A percentile compares a stretch with the other conserved stretches of the same genome.
These are phyloP conservation scores for Lactarius akahatsu DNA, from an alignment of 768 basidiomycete species.

Conservation along the genomic window DNA sequence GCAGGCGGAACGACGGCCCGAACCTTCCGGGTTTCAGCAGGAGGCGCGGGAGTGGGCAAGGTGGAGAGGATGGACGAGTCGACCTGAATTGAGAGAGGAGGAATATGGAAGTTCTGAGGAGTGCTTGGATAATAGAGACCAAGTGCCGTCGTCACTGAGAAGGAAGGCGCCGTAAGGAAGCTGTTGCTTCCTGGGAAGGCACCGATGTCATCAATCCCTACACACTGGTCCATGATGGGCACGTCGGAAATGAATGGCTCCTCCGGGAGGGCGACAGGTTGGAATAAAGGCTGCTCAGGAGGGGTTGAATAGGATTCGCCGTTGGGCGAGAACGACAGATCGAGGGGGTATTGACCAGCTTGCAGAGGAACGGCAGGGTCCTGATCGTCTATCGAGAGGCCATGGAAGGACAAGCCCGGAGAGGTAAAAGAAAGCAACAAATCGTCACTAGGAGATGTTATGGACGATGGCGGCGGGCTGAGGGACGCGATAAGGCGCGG, in stretches of 20 bases:
- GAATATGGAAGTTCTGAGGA: not conserved
- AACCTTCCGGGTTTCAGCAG: conserved; percentile 3
- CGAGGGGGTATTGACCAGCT: not conserved
- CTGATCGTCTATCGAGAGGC: not conserved
- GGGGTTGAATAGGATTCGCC: not conserved
- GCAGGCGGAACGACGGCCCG: not conserved
- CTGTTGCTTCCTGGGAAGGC: not conserved
- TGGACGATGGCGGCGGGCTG: conserved; percentile 13
- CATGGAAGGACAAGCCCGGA: conserved; percentile 1
- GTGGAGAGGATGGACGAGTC: not conserved
- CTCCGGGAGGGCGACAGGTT: not conserved
- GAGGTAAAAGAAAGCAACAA: not conserved
- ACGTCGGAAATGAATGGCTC: not conserved
- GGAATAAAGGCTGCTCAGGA: not conserved
- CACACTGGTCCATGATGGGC: not conserved
- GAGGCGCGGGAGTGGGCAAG: not conserved
- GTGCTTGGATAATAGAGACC: conserved; percentile 15
- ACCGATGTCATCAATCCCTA: not conserved
- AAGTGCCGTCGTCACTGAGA: conserved; percentile 6
- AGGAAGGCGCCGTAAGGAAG: not conserved
- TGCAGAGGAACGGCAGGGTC: not conserved
- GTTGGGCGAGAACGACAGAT: not conserved
- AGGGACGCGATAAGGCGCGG: not conserved
- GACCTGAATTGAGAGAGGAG: not conserved
- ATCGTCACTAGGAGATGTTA: conserved; percentile 12